These are phyloP conservation scores for Dacryopinax primogenitus DNA, from an alignment of 768 basidiomycete genomes.

Conservation along the genomic window DNA sequence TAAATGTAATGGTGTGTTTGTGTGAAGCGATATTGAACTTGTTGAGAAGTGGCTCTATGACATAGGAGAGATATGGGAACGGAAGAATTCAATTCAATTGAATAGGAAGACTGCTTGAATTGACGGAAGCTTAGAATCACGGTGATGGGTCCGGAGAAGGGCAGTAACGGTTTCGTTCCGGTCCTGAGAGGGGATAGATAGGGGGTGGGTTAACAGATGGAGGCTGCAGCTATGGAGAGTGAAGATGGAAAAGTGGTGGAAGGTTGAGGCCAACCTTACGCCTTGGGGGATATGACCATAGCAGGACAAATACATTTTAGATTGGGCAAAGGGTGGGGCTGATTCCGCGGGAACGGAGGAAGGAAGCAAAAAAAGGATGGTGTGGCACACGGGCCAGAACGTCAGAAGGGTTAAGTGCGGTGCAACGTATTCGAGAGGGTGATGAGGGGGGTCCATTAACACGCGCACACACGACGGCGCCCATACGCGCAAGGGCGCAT, in stretches of 20 bases:
- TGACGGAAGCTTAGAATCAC: conserved; percentile 5
- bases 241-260: conserved; percentile 6
- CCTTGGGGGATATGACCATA: too few species aligned
- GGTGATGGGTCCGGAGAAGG: too few species aligned
- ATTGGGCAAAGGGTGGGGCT: background rate
- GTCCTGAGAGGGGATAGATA: too few species aligned
- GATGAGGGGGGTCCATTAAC: too few species aligned
- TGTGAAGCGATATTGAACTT: background rate
- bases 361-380: background rate
- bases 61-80: background rate
- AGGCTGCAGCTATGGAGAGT: background rate
- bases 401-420: background rate
- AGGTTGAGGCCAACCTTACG: background rate
- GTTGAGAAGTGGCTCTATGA: background rate
- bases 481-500: background rate
- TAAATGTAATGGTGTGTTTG: background rate
- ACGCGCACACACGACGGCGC: too few species aligned
- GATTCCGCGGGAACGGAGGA: conserved; percentile 7
- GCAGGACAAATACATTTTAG: background rate
- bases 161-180: too few species aligned
- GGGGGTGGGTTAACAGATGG: too few species aligned
- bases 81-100: background rate
- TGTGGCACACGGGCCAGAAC: conserved; percentile 4
- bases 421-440: background rate
- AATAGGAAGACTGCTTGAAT: background rate